phyloP scores from a whole-genome alignment of 495 filamentous ascomycete genomes.

The Cairneyella variabilis region DNA sequence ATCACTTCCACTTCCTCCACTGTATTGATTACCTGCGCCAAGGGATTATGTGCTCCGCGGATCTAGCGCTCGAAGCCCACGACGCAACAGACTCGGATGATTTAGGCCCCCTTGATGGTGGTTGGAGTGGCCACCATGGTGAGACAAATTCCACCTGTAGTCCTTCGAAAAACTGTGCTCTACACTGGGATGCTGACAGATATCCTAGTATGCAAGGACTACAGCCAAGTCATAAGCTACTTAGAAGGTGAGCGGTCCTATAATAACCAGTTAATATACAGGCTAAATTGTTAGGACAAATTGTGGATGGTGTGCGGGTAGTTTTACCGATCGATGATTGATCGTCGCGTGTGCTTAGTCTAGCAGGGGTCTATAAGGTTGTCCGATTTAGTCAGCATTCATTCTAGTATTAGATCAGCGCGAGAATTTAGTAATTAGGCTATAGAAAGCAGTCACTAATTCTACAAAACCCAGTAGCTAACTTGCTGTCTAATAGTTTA shows the following conservation, averaged over 20 bases:
- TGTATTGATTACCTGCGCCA: constrained; percentile 24
- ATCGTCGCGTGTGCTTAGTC: no score
- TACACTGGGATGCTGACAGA: not conserved
- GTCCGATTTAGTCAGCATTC: no score
- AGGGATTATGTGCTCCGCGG: constrained; percentile 20
- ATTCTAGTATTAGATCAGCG: no score
- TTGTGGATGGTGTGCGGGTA: constrained; percentile 6
- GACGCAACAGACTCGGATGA: constrained; percentile 1
- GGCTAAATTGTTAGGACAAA: constrained; percentile 1
- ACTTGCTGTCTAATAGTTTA: no score
- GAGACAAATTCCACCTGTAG: not conserved
- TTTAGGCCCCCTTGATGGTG: constrained; percentile 8
- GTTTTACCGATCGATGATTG: constrained; percentile 14
- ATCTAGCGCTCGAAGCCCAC: constrained; percentile 10
- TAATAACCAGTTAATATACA: not conserved
- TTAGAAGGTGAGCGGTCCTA: constrained; percentile 7
- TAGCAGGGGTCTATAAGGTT: no score
- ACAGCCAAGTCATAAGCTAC: constrained; percentile 13
- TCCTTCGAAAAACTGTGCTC: not conserved
- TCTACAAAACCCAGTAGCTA: no score
- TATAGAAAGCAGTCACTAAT: no score
- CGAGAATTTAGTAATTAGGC: no score
- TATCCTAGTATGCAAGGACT: constrained; percentile 14
- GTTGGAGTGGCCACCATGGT: constrained; percentile 11
- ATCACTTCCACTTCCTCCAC: constrained; percentile 7